phyloP scores from a whole-genome alignment of 2,329 filamentous ascomycete species.

The Phyllachora maydis region DNA sequence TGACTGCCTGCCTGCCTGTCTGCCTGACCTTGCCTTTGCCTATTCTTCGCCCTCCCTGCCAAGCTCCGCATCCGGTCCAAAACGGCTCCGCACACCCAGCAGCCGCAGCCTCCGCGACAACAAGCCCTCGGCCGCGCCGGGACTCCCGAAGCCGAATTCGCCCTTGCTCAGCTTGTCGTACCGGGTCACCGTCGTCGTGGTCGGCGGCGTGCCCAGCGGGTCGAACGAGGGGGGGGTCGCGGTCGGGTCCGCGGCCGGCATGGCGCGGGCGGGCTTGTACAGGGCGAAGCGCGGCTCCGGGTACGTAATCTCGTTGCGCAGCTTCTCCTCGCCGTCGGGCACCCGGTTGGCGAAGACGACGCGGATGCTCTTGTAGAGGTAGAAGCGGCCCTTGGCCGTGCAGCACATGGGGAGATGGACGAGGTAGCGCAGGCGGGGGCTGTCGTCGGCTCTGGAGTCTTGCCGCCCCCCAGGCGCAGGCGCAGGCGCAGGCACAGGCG shows the following conservation, averaged over 20 bases:
- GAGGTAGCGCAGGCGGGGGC: slow-evolving; percentile 65
- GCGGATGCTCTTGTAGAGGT: slow-evolving; percentile 76
- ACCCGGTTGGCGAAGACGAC: slow-evolving; percentile 95
- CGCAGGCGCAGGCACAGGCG: no score
- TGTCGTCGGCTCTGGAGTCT: slow-evolving; percentile 5
- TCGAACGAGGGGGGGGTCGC: slow-evolving; percentile 1
- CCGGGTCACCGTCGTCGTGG: not conserved
- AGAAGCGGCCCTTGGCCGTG: slow-evolving; percentile 63
- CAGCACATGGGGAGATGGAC: slow-evolving; percentile 89
- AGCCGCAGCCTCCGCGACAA: slow-evolving; percentile 48
- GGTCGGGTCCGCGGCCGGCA: slow-evolving; percentile 15
- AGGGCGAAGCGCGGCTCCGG: slow-evolving; percentile 73
- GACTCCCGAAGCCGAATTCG: slow-evolving; percentile 33
- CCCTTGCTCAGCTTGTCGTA: slow-evolving; percentile 53
- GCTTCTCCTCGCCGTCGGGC: slow-evolving; percentile 81
- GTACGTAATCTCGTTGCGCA: slow-evolving; percentile 74
- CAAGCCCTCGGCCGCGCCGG: slow-evolving; percentile 38
- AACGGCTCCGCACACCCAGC: slow-evolving; percentile 24
- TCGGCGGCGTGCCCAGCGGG: not conserved
- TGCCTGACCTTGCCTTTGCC: no score
- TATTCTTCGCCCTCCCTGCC: no score
- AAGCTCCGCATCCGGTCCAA: no score
- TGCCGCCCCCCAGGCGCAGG: no score
- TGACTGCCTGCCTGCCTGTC: no score
- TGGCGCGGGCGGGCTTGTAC: slow-evolving; percentile 50